Evolutionary conservation across 208 protist genomes (phyloP), one percentile per base, ranked within the genome.

Genomic region (Phytomonas serpens): DNA sequence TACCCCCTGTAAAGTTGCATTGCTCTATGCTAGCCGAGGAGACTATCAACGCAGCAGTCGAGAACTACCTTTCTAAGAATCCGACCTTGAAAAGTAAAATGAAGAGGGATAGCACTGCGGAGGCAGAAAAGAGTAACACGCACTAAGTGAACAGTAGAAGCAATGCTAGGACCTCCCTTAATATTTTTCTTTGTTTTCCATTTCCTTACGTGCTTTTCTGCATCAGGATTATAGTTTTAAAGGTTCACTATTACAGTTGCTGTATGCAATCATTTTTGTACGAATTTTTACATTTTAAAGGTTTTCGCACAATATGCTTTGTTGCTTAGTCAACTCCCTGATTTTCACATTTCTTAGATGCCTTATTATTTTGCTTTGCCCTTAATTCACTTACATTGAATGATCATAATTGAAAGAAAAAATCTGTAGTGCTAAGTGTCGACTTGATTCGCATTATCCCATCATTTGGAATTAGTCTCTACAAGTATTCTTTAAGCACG

Each of bases 1-100:
- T 99, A 67, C 99, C 99, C 27, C 99, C 99, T 4, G 99, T 99
- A 32, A 99, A 99, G 89, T 87, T 99, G 70, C 99, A 99, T 83
- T 99, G 99, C 86, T 97, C 88, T 29, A 98, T 99, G 95, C 87
- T 99, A 31, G 99, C 99, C 11, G 97, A 99, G 84, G 98, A 99
- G 71, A 99, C 98, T 9, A 99, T 99, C 69, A 95, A 99, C 75
- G 95, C 95, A 10, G 98, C 99, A 14, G 95, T 99, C 69, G 89
- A 98, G 62, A 98, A 99, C 84, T 98, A 97, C 73, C 80, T 98
- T 40, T 90, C 84, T 40, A 99, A 99, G 83, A 97, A 97, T 72
- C 92, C 92, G 11, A 88, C 87, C 4, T 78, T 97, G 61, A 97
- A 97, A 79, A 93, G 84, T 68, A 95, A 97, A 72, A 90, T 97